Conservation (phyloP, 352 stramenopile genomes). For the Saprolegnia parasitica region DNA sequence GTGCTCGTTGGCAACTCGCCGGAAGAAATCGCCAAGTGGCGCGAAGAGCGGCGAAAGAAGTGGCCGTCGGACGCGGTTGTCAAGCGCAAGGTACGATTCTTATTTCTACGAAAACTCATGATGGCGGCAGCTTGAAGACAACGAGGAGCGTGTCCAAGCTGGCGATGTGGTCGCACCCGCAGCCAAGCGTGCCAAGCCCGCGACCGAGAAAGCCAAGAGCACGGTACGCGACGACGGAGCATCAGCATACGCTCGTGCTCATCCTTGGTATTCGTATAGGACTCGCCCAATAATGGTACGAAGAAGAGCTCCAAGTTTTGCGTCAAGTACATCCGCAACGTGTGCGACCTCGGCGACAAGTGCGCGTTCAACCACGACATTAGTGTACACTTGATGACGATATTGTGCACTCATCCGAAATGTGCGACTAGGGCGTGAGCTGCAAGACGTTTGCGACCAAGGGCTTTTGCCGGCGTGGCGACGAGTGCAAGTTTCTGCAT, state of each 20-base stretch:
- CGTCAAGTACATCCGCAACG: conserved; percentile 59
- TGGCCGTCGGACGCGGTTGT: conserved; percentile 40
- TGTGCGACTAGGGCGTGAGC: conserved; percentile 38
- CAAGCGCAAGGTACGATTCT: conserved; percentile 18
- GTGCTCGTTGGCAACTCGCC: conserved; percentile 77
- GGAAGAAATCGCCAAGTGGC: conserved; percentile 76
- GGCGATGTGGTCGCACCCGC: conserved; percentile 25
- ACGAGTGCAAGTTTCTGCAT: conserved; percentile 59
- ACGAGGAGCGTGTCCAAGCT: conserved; percentile 41
- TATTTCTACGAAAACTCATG: not conserved
- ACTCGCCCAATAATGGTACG: not conserved
- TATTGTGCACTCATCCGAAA: not conserved
- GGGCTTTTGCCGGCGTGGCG: conserved; percentile 49
- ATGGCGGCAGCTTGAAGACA: conserved; percentile 49
- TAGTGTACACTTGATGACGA: not conserved
- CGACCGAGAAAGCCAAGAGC: conserved; percentile 14
- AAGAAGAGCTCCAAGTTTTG: conserved; percentile 36
- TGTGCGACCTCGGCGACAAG: conserved; percentile 52
- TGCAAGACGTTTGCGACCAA: conserved; percentile 57
- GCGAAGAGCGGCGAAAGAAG: conserved; percentile 64
- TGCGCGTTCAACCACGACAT: conserved; percentile 70
- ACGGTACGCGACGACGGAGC: conserved; percentile 22
- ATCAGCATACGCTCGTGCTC: not conserved
- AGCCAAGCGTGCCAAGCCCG: conserved; percentile 12
- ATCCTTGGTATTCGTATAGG: not conserved